Evolutionary conservation across 164 flowering plant genomes (phyloP).

Genomic region (Macadamia integrifolia): DNA sequence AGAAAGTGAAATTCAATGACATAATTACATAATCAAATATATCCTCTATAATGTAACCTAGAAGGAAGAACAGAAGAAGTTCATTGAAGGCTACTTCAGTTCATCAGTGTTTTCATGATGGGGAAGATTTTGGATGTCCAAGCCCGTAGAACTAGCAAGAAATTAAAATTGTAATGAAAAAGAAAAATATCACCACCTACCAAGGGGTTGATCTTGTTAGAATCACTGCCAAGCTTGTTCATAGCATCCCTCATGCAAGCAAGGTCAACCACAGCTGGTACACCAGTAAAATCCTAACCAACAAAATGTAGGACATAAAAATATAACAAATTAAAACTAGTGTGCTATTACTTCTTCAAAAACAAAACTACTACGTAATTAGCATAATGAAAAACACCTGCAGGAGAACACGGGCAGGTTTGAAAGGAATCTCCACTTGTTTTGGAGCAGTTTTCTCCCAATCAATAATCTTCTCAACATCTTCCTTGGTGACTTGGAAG

Average conservation of each 20-base stretch:
- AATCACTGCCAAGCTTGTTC: slow-evolving; percentile 80
- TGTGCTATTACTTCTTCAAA: too few relatives aligned
- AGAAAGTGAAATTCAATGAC: too few relatives aligned
- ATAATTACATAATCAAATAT: too few relatives aligned
- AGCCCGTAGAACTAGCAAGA: not conserved
- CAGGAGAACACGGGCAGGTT: slow-evolving; percentile 94
- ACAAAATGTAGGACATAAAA: not conserved
- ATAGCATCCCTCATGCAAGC: slow-evolving; percentile 99
- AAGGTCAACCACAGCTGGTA: slow-evolving; percentile 97
- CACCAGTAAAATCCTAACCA: slow-evolving; percentile 91
- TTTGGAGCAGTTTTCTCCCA: slow-evolving; percentile 92
- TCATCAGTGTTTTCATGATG: not conserved
- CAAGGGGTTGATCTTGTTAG: slow-evolving; percentile 91
- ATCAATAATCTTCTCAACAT: slow-evolving; percentile 94
- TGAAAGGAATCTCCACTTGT: slow-evolving; percentile 93
- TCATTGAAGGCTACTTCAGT: not conserved
- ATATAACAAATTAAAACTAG: too few relatives aligned
- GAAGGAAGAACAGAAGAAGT: too few relatives aligned
- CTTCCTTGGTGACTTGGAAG: slow-evolving; percentile 78
- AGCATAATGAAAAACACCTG: slow-evolving; percentile 43
- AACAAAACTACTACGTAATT: not conserved
- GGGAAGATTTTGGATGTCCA: not conserved
- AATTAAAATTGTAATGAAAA: too few relatives aligned
- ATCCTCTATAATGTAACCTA: too few relatives aligned
- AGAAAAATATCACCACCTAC: slow-evolving; percentile 24